Evolutionary conservation across 169 alveolate genomes (phyloP).

Genomic region (Eimeria falciformis): DNA sequence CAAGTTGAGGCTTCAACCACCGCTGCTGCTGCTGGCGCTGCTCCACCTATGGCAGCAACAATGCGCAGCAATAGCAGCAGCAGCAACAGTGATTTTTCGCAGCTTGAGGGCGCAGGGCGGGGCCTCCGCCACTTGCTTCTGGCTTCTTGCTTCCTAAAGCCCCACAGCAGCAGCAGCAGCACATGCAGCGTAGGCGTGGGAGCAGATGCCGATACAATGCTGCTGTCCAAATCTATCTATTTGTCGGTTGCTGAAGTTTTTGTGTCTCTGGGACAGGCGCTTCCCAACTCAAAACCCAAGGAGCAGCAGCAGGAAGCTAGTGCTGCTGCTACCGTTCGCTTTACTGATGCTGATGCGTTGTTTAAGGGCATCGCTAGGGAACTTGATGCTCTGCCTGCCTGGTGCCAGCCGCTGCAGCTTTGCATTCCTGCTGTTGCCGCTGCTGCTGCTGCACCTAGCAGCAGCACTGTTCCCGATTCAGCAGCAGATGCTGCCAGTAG

Average conservation of each 20-base stretch:
- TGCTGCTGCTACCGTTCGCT: conserved; percentile 16
- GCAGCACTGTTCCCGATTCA: conserved; percentile 19
- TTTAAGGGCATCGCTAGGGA: conserved; percentile 38
- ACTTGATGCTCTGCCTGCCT: conserved; percentile 35
- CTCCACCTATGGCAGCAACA: conserved; percentile 4
- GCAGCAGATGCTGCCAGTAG: conserved; percentile 10
- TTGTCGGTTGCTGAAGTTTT: conserved; percentile 35
- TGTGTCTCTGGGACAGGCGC: conserved; percentile 25
- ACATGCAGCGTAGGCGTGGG: conserved; percentile 8
- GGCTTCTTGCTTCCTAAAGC: conserved; percentile 34
- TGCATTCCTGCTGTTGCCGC: background rate
- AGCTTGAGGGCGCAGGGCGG: conserved; percentile 45
- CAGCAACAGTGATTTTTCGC: background rate
- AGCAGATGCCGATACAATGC: background rate
- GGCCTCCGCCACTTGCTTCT: conserved; percentile 68
- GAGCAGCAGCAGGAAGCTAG: conserved; percentile 54
- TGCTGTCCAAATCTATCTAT: conserved; percentile 30
- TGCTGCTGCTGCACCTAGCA: conserved; percentile 68
- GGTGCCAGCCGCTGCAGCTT: conserved; percentile 26
- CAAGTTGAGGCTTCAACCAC: conserved; percentile 58
- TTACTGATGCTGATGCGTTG: conserved; percentile 20
- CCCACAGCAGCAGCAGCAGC: background rate
- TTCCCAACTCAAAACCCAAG: conserved; percentile 19
- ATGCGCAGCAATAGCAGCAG: conserved; percentile 29
- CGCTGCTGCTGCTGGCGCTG: conserved; percentile 5